Base-by-base conservation (phyloP, 2,329 filamentous ascomycete genomes). In the Claviceps fusiformis region DNA sequence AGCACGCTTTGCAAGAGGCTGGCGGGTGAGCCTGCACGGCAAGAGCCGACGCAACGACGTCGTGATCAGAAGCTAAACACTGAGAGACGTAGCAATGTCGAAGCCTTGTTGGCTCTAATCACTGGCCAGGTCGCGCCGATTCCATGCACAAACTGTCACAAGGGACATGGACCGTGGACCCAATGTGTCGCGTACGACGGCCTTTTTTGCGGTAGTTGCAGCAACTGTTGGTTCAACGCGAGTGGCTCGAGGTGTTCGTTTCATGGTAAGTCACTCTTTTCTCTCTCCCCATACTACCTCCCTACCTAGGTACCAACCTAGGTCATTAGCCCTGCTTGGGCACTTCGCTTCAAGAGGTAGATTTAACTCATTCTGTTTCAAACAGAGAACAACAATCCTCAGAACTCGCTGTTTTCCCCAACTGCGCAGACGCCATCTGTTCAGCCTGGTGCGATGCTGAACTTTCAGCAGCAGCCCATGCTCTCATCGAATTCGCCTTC, bases 171-270 rank as follows among this genome's bases (percentile, higher is more conserved):
- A 0, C 79, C 80, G 0, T 83, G 79, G 79, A 77, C 71, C 1
- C 71, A 71, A 17, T 83, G 80, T 59, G 72, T 83, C n/a, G 69
- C 81, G n/a, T 75, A 79, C 27, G 75, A 76, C 50, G 79, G 79
- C 1, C 76, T 80, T 62, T 78, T 82, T 76, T 81, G 77, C 56
- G 79, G 80, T 10, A 81, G 77, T 61, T 83, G 80, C 58, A 75
- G 79, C 56, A 83, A 83, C 62, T 83, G 80, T 63, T 82, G 80
- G 79, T 82, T 79, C 65, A 83, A 83, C 55, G 79, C 79, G 8
- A 81, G 78, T 52, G 79, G 79, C 10, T 74, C 77, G 10, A 68
- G 79, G 52, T 83, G 80, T 58, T 81, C 78, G 15, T 82, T 81
- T 62, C 80, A 82, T 57, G 78, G 79, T 81, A 68, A 59, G 75